Evolutionary conservation across 2,329 filamentous ascomycete genomes (phyloP).

Genomic region (Fusarium sp.): DNA sequence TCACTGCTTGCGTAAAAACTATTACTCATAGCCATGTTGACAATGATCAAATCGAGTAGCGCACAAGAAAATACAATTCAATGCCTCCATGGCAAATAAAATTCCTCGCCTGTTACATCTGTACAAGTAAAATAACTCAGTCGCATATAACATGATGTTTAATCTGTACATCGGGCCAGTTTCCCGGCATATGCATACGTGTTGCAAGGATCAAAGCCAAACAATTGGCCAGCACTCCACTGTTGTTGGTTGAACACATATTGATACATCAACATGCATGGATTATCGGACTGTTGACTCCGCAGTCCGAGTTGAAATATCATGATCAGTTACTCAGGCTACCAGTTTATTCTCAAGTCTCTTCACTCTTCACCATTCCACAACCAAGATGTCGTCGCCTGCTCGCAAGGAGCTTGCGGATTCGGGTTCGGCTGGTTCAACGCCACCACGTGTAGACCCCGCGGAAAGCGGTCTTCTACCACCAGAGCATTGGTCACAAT

Average conservation of each 20-base stretch:
- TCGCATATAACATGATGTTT: neutral
- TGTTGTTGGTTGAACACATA: neutral
- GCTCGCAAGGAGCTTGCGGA: fast-evolving
- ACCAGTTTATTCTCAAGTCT: fast-evolving
- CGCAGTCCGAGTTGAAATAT: neutral
- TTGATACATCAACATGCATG: too few species aligned
- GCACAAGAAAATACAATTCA: too few species aligned
- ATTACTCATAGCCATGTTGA: too few species aligned
- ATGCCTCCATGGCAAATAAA: neutral
- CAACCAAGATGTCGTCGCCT: neutral
- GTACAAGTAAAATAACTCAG: neutral
- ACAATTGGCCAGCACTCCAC: neutral
- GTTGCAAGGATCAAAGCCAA: neutral
- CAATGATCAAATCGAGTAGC: too few species aligned
- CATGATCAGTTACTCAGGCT: fast-evolving
- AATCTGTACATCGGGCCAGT: fast-evolving
- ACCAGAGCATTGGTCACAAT: neutral
- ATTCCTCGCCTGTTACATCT: fast-evolving
- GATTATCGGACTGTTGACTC: neutral
- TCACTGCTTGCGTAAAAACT: too few species aligned
- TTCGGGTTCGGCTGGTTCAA: fast-evolving
- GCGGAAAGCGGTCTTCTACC: neutral
- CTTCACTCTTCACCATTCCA: fast-evolving
- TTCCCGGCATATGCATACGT: neutral
- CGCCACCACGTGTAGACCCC: fast-evolving